These are phyloP conservation scores for Prunella vulgaris DNA, from an alignment of 257 asterid genomes.

Conservation along the genomic window DNA sequence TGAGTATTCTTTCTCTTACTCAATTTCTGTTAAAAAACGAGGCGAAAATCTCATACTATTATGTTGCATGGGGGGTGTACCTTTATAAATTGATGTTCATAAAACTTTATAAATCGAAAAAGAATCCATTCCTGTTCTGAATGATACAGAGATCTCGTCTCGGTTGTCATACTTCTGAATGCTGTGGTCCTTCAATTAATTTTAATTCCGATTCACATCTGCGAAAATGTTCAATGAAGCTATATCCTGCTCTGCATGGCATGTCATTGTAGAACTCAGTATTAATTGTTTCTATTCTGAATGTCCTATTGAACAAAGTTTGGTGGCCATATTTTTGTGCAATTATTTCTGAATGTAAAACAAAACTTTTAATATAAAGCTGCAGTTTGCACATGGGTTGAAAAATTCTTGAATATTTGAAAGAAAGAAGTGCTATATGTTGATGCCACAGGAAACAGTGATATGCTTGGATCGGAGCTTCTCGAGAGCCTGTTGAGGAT, in stretches of 20 bases:
- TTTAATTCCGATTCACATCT: conserved; percentile 1
- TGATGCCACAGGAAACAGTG: conserved; percentile 52
- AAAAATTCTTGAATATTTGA: background rate
- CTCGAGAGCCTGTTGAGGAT: conserved; percentile 70
- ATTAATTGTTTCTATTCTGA: conserved; percentile 8
- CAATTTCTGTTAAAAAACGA: background rate
- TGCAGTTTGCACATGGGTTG: background rate
- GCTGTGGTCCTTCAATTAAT: background rate
- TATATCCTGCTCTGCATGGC: background rate
- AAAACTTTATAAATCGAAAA: too few species aligned
- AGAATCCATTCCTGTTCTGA: background rate
- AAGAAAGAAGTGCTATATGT: background rate
- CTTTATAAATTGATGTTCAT: too few species aligned
- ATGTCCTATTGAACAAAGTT: background rate
- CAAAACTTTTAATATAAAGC: background rate
- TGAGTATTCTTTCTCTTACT: background rate
- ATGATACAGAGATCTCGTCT: background rate
- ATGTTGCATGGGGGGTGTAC: too few species aligned
- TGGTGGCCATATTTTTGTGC: background rate
- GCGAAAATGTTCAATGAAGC: background rate
- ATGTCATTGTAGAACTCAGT: background rate
- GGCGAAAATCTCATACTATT: background rate
- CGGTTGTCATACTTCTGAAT: background rate
- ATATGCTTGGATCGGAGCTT: conserved; percentile 60
- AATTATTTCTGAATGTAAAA: background rate